A percentile compares a stretch with the other conserved stretches of the same genome.
Conservation (phyloP, 495 filamentous ascomycete species). For the Neurospora sp. region DNA sequence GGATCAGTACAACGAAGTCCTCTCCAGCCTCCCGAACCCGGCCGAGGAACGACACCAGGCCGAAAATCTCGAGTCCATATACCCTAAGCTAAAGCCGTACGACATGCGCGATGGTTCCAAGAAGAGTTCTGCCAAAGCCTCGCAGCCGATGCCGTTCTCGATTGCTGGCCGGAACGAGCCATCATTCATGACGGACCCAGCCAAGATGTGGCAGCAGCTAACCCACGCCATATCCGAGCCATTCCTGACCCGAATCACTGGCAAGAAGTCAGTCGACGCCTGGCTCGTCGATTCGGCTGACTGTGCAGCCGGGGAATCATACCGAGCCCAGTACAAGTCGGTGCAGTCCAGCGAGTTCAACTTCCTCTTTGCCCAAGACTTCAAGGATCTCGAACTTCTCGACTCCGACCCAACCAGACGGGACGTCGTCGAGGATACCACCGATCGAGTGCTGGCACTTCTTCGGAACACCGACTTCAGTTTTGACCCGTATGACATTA, state of each 20-base stretch:
- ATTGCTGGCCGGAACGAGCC: constrained; percentile 1
- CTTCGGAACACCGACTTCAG: constrained; percentile 6
- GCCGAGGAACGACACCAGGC: constrained; percentile 25
- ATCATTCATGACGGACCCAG: constrained; percentile 4
- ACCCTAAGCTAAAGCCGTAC: constrained; percentile 31
- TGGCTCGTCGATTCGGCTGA: constrained; percentile 45
- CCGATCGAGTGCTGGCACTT: constrained; percentile 18
- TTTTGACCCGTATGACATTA: constrained; percentile 36
- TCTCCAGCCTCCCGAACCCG: constrained; percentile 30
- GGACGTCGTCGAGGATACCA: constrained; percentile 23
- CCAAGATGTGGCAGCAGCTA: constrained; percentile 31
- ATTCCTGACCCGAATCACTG: constrained; percentile 40
- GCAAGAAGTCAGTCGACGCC: constrained; percentile 24
- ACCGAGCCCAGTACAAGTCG: constrained; percentile 12
- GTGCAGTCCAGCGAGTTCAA: constrained; percentile 23
- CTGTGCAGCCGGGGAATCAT: constrained; percentile 19
- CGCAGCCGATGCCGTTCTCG: neutral
- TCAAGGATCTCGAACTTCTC: constrained; percentile 60
- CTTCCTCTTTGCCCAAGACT: constrained; percentile 46
- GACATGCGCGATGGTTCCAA: constrained; percentile 6
- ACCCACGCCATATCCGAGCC: constrained; percentile 38
- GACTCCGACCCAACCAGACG: constrained; percentile 35
- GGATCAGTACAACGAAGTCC: constrained; percentile 43
- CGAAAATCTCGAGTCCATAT: constrained; percentile 24
- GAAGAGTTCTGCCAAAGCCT: neutral